These are phyloP conservation scores for Microbotryomycetes sp. DNA, from an alignment of 1,284 basidiomycete species.

Conservation along the genomic window DNA sequence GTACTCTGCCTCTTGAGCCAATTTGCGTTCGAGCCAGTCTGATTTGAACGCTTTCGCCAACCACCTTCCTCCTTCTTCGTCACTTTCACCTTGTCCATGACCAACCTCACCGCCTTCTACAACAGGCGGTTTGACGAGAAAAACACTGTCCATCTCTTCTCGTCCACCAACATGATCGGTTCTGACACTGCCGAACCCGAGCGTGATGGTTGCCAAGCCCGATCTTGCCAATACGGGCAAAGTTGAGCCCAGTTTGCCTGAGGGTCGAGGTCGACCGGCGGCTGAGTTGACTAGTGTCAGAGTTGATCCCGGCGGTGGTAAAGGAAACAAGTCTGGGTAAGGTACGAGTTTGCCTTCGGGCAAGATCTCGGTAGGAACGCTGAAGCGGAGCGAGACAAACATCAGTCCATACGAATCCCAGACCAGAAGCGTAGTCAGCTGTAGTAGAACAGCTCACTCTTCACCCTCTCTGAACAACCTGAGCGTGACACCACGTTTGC, in stretches of 20 bases:
- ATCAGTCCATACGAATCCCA: no score
- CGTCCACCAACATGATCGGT: conserved; percentile 24
- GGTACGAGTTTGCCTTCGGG: conserved; percentile 18
- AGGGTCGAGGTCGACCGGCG: conserved; percentile 20
- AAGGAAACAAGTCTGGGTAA: conserved; percentile 25
- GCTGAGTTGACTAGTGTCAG: conserved; percentile 14
- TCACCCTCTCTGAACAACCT: conserved; percentile 43
- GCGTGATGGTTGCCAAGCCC: conserved; percentile 14
- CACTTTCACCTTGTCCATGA: conserved; percentile 18
- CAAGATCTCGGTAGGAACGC: conserved; percentile 22
- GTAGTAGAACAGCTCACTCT: conserved; percentile 22
- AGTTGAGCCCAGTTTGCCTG: conserved; percentile 34
- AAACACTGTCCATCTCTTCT: conserved; percentile 13
- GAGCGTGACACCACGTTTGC: conserved; percentile 86
- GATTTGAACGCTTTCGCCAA: conserved; percentile 26
- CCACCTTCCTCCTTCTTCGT: conserved; percentile 28
- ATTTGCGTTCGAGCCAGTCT: conserved; percentile 25
- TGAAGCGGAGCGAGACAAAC: background rate
- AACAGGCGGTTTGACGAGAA: conserved; percentile 16
- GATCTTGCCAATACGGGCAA: conserved; percentile 20
- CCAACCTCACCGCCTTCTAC: conserved; percentile 5
- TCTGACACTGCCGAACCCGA: conserved; percentile 32
- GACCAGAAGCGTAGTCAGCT: background rate
- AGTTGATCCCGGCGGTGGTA: conserved; percentile 21
- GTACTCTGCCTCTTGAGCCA: conserved; percentile 17